These are phyloP conservation scores for Ustilago esculenta DNA, from an alignment of 1,284 basidiomycete genomes.

Conservation along the genomic window DNA sequence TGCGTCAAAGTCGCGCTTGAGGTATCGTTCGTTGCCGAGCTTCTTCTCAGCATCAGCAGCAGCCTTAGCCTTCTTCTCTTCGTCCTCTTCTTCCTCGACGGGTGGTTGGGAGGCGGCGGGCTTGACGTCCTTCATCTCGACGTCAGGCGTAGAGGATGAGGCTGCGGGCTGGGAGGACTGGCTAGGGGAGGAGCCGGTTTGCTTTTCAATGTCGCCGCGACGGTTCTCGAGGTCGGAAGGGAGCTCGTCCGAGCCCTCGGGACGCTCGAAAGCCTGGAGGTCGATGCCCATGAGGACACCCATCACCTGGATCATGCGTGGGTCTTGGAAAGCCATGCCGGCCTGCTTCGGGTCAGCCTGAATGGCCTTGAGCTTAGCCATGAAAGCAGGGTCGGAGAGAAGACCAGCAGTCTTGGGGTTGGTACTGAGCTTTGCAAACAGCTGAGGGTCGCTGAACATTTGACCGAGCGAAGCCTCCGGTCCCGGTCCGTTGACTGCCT, in stretches of 20 bases:
- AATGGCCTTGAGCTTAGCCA: constrained; percentile 64
- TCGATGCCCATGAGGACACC: constrained; percentile 94
- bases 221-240: constrained; percentile 72
- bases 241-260: constrained; percentile 83
- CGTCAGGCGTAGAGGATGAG: constrained; percentile 15
- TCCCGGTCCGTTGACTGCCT: constrained; percentile 68
- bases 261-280: constrained; percentile 84
- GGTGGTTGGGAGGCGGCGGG: constrained; percentile 6
- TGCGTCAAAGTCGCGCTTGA: constrained; percentile 74
- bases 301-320: constrained; percentile 88
- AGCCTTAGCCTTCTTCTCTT: constrained; percentile 53
- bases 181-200: constrained; percentile 39
- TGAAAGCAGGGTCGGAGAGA: constrained; percentile 79
- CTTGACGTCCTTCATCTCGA: constrained; percentile 38
- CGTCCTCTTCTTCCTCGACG: constrained; percentile 41
- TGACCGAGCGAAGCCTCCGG: constrained; percentile 74
- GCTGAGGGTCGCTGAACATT: constrained; percentile 85
- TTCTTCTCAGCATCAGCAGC: constrained; percentile 67
- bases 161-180: constrained; percentile 1
- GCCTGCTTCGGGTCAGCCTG: constrained; percentile 67
- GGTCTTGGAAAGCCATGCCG: constrained; percentile 74
- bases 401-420: constrained; percentile 87
- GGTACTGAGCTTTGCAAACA: constrained; percentile 81
- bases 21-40: constrained; percentile 83
- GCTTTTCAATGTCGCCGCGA: constrained; percentile 61